Evolutionary conservation across 495 filamentous ascomycete genomes (phyloP).

Genomic region (Letharia columbiana): DNA sequence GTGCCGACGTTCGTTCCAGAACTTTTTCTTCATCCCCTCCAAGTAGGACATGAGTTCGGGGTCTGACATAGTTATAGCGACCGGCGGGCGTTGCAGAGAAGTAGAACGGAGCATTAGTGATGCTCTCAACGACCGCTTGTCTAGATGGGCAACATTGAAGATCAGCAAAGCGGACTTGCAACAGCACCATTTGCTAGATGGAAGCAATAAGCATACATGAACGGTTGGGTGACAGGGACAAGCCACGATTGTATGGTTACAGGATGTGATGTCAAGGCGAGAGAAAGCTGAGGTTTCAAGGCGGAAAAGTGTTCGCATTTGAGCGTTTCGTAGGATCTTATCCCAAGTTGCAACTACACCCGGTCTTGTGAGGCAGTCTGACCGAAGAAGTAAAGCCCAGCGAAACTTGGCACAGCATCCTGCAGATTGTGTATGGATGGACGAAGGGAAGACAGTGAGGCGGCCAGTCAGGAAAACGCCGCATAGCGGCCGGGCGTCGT

Average conservation of each 20-base stretch:
- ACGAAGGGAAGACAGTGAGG: slow-evolving; percentile 8
- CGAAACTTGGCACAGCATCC: slow-evolving; percentile 10
- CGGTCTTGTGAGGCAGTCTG: neutral
- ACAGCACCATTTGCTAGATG: neutral
- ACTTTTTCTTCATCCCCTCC: neutral
- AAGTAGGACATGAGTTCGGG: neutral
- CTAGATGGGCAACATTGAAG: neutral
- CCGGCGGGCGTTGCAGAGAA: neutral
- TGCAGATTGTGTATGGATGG: neutral
- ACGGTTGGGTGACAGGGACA: neutral
- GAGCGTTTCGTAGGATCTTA: slow-evolving; percentile 1
- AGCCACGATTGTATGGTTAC: neutral
- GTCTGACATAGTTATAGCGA: neutral
- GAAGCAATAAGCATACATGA: slow-evolving; percentile 6
- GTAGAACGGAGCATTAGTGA: neutral
- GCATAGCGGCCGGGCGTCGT: slow-evolving; percentile 14
- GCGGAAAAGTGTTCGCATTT: slow-evolving; percentile 4
- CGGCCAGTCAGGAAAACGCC: slow-evolving; percentile 15
- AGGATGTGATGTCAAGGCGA: neutral
- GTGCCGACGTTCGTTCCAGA: neutral
- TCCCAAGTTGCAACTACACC: slow-evolving; percentile 5
- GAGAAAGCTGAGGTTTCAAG: slow-evolving; percentile 8
- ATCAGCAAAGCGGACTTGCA: neutral
- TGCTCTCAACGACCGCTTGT: neutral
- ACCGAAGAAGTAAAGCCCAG: slow-evolving; percentile 5